A percentile compares a stretch with the other conserved stretches of the same genome.
phyloP scores from a whole-genome alignment of 371 early-diverging fungal genomes.

The Funneliformis caledonium region DNA sequence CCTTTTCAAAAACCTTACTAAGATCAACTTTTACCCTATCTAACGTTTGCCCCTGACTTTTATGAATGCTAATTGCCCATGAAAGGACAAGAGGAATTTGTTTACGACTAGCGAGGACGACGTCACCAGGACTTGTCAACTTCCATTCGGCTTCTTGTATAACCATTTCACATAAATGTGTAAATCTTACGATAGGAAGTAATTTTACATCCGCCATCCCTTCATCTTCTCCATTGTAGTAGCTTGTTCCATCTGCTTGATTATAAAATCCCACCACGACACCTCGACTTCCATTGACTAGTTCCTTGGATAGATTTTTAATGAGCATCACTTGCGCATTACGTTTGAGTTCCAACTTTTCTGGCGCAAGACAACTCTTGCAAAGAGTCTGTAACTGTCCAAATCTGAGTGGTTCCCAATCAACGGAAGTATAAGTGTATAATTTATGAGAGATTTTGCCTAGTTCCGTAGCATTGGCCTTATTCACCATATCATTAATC shows the following conservation, averaged over 20 bases:
- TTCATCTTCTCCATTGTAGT: constrained; percentile 32
- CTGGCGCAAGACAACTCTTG: constrained; percentile 56
- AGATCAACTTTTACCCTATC: constrained; percentile 81
- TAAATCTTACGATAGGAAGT: constrained; percentile 33
- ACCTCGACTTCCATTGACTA: constrained; percentile 71
- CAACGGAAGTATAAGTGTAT: constrained; percentile 47
- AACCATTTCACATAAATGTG: constrained; percentile 37
- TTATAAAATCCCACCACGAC: constrained; percentile 49
- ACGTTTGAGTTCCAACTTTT: constrained; percentile 65
- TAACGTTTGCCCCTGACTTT: constrained; percentile 90
- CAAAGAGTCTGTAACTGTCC: constrained; percentile 48
- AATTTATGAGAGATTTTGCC: constrained; percentile 53
- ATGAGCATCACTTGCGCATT: constrained; percentile 90
- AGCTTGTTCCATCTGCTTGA: constrained; percentile 38
- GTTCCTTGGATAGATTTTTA: constrained; percentile 67
- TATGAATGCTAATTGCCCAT: constrained; percentile 72
- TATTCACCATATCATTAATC: constrained; percentile 71
- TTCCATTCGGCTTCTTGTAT: constrained; percentile 43
- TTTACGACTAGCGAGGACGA: constrained; percentile 42
- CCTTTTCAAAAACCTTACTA: constrained; percentile 77
- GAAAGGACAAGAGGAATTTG: constrained; percentile 63
- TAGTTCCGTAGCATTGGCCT: constrained; percentile 66
- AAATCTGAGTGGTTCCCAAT: constrained; percentile 48
- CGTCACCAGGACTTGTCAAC: constrained; percentile 35
- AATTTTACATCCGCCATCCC: background rate